Conservation (phyloP, 2,329 filamentous ascomycete species). For the Nigrograna mackinnonii region DNA sequence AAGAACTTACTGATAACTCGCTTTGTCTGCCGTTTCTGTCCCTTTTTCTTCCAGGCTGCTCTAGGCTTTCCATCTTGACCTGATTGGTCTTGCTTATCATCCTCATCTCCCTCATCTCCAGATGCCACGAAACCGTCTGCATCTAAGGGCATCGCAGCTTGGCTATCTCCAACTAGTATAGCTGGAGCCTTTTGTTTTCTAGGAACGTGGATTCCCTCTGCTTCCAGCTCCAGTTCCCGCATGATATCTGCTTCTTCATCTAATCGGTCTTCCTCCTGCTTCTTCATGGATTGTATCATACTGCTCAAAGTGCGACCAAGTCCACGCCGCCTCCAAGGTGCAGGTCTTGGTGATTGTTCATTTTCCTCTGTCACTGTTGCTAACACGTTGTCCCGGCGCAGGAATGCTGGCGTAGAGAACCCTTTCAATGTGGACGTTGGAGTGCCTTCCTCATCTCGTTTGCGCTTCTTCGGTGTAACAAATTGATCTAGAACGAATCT, state of each 20-base stretch:
- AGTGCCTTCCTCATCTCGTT: slow-evolving; percentile 42
- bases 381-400: slow-evolving; percentile 58
- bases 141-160: slow-evolving; percentile 48
- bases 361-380: slow-evolving; percentile 60
- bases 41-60: slow-evolving; percentile 78
- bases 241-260: slow-evolving; percentile 77
- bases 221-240: slow-evolving; percentile 67
- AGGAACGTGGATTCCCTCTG: slow-evolving; percentile 23
- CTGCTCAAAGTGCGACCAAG: slow-evolving; percentile 73
- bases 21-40: slow-evolving; percentile 77
- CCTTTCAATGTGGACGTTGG: slow-evolving; percentile 37
- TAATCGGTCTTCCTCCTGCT: slow-evolving; percentile 54
- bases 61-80: slow-evolving; percentile 63
- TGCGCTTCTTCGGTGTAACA: slow-evolving; percentile 60
- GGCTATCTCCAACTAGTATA: slow-evolving; percentile 47
- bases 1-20: slow-evolving; percentile 59
- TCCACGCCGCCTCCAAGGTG: slow-evolving; percentile 47
- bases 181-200: slow-evolving; percentile 31
- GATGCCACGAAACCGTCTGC: slow-evolving; percentile 53
- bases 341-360: slow-evolving; percentile 33
- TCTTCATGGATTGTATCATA: slow-evolving; percentile 71
- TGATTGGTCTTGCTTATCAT: slow-evolving; percentile 33
- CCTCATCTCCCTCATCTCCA: slow-evolving; percentile 64
- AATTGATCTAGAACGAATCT: slow-evolving; percentile 66
- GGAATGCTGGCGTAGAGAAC: slow-evolving; percentile 73